These are phyloP conservation scores for Thraustotheca clavata DNA, from an alignment of 352 stramenopile species.

Conservation along the genomic window DNA sequence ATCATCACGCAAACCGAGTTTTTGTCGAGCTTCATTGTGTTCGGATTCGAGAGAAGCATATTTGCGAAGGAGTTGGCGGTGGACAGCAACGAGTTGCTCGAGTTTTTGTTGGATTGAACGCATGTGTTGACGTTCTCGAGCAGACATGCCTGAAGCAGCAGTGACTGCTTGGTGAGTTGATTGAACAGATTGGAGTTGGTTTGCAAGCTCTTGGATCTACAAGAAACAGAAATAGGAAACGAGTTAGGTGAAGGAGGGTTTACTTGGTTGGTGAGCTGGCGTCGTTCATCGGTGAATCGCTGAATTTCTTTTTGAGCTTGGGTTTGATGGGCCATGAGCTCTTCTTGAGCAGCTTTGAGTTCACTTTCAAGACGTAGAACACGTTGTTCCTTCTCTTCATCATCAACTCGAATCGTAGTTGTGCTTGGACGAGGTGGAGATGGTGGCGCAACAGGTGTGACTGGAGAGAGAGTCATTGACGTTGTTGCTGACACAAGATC, in stretches of 20 bases:
- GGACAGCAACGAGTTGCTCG: slow-evolving; percentile 85
- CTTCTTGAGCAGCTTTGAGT: slow-evolving; percentile 12
- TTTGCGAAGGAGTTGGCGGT: slow-evolving; percentile 85
- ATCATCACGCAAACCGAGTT: slow-evolving; percentile 83
- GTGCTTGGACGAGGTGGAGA: background rate
- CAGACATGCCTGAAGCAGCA: slow-evolving; percentile 16
- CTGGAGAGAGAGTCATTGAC: too few relatives aligned
- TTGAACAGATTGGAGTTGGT: slow-evolving; percentile 69
- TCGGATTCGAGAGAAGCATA: slow-evolving; percentile 85
- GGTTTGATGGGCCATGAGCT: slow-evolving; percentile 11
- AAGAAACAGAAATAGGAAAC: background rate
- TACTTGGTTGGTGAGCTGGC: slow-evolving; percentile 7
- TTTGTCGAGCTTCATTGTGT: slow-evolving; percentile 83
- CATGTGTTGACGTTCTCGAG: slow-evolving; percentile 73
- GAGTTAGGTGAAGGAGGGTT: background rate
- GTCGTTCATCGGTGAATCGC: slow-evolving; percentile 11
- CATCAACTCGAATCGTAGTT: background rate
- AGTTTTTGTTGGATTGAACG: slow-evolving; percentile 86
- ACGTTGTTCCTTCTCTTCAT: background rate
- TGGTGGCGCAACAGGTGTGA: background rate
- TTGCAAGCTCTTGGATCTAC: slow-evolving; percentile 42
- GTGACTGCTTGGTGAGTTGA: slow-evolving; percentile 21
- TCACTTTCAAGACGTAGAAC: slow-evolving; percentile 5
- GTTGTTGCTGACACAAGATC: background rate
- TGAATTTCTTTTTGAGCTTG: slow-evolving; percentile 19